Evolutionary conservation across 2,329 filamentous ascomycete genomes (phyloP).

Genomic region (Cladosporium velox): DNA sequence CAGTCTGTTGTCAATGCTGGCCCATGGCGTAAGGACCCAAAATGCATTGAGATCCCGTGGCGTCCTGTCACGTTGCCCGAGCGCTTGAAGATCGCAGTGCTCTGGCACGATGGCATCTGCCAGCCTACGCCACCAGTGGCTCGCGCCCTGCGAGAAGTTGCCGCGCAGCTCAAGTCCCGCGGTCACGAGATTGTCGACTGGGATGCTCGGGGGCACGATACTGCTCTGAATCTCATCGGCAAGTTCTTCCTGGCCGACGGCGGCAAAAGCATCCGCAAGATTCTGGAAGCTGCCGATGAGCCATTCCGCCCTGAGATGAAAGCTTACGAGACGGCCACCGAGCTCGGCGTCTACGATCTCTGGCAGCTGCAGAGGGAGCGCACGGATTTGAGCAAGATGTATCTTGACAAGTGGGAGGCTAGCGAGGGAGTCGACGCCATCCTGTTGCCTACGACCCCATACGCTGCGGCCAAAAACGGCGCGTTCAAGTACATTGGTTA

Average conservation of each 20-base stretch:
- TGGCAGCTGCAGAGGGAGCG: constrained; percentile 54
- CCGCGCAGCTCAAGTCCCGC: constrained; percentile 52
- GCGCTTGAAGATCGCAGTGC: constrained; percentile 62
- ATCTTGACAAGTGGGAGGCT: constrained; percentile 49
- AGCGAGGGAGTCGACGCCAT: constrained; percentile 47
- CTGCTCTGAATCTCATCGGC: constrained; percentile 52
- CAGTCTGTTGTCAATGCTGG: constrained; percentile 46
- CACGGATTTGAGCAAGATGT: constrained; percentile 43
- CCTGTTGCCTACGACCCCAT: constrained; percentile 50
- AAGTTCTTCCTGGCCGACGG: constrained; percentile 55
- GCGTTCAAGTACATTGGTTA: constrained; percentile 49
- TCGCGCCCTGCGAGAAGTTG: constrained; percentile 58
- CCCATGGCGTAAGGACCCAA: constrained; percentile 57
- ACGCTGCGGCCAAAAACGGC: constrained; percentile 45
- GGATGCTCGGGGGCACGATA: constrained; percentile 55
- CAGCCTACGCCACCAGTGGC: constrained; percentile 61
- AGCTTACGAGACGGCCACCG: constrained; percentile 45
- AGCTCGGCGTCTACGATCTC: constrained; percentile 47
- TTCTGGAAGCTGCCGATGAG: constrained; percentile 45
- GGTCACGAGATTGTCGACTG: constrained; percentile 60
- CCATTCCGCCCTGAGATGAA: constrained; percentile 54
- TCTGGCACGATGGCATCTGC: constrained; percentile 62
- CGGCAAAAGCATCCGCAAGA: constrained; percentile 48
- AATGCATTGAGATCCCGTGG: constrained; percentile 58
- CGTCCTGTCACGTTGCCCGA: constrained; percentile 43